Conservation (phyloP, 139 green algal species). For the Marvania coccoides region DNA sequence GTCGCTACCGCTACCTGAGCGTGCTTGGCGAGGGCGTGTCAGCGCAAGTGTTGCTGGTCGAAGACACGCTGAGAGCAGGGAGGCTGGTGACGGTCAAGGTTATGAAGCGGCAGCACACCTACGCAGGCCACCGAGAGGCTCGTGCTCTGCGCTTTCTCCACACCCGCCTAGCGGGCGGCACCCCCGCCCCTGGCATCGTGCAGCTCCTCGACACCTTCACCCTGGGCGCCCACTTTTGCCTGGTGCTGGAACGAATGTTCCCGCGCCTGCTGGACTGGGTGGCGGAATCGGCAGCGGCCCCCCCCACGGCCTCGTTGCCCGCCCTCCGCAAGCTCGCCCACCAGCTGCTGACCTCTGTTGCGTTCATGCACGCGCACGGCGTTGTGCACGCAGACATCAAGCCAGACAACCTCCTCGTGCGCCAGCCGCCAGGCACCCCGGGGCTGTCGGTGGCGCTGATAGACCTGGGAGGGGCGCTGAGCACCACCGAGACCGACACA, state of each 20-base stretch:
- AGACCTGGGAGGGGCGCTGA: constrained; percentile 39
- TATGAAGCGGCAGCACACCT: constrained; percentile 25
- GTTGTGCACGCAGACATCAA: constrained; percentile 47
- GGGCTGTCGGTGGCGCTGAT: constrained; percentile 14
- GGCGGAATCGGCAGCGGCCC: not conserved
- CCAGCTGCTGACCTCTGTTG: constrained; percentile 33
- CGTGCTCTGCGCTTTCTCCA: constrained; percentile 31
- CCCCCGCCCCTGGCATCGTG: constrained; percentile 5
- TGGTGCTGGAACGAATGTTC: constrained; percentile 36
- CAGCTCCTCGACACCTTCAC: constrained; percentile 31
- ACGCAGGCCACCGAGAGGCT: constrained; percentile 12
- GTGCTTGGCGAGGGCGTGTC: constrained; percentile 29
- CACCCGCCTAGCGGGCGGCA: not conserved
- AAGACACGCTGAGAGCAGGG: constrained; percentile 38
- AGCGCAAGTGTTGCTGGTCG: constrained; percentile 55
- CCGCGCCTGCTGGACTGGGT: constrained; percentile 36
- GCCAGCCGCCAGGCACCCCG: not conserved
- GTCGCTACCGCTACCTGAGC: constrained; percentile 38
- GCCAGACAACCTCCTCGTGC: constrained; percentile 42
- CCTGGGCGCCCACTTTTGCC: constrained; percentile 25
- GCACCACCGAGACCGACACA: constrained; percentile 26
- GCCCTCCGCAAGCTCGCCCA: constrained; percentile 27
- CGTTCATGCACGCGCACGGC: constrained; percentile 16
- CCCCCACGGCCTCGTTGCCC: not conserved
- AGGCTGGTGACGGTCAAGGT: constrained; percentile 36